These are phyloP conservation scores for Suillus alpinus DNA, from an alignment of 768 basidiomycete species.

Conservation along the genomic window DNA sequence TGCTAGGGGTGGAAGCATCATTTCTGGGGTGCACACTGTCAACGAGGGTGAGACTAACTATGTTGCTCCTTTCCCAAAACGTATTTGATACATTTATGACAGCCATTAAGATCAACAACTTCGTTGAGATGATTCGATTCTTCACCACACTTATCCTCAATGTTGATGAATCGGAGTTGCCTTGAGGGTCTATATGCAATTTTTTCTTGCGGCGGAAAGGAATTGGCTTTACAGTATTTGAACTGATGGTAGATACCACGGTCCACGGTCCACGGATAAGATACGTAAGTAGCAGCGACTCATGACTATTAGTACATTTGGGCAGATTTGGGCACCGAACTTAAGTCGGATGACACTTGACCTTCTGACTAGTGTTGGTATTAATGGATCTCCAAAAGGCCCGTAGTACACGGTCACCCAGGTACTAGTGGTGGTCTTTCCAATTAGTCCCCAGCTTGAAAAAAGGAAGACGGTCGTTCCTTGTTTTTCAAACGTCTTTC, in stretches of 20 bases:
- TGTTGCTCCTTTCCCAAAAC: neutral
- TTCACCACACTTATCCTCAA: conserved; percentile 68
- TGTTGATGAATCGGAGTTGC: conserved; percentile 48
- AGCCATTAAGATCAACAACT: conserved; percentile 52
- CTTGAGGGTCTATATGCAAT: conserved; percentile 1
- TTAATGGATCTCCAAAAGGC: neutral
- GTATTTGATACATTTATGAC: neutral
- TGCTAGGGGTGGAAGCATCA: conserved; percentile 27
- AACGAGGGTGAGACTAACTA: conserved; percentile 55
- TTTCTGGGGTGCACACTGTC: conserved; percentile 60
- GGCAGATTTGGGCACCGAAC: neutral
- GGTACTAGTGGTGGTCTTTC: neutral
- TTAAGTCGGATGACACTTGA: neutral
- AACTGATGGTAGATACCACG: neutral
- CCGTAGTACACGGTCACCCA: no score
- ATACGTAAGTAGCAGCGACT: neutral
- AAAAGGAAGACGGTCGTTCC: neutral
- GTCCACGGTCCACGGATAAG: neutral
- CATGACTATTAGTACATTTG: neutral
- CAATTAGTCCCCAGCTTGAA: neutral
- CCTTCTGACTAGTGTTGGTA: neutral
- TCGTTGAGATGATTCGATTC: conserved; percentile 67
- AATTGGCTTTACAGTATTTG: neutral
- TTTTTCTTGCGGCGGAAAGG: neutral
- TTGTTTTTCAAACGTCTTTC: neutral